Conservation (phyloP, 352 stramenopile species). For the Phytophthora tentaculata region DNA sequence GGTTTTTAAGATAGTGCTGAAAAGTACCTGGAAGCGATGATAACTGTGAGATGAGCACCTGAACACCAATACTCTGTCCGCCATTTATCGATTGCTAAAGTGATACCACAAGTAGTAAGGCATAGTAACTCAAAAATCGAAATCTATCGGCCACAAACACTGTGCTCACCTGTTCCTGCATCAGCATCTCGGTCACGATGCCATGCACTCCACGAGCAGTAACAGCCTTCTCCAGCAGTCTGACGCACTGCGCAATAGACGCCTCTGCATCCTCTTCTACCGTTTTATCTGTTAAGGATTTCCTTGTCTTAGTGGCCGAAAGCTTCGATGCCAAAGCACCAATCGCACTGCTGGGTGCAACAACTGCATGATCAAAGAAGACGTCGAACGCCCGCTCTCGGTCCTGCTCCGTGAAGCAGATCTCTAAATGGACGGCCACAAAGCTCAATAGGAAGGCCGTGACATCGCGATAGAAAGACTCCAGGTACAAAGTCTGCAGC, state of each 20-base stretch:
- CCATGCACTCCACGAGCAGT: conserved; percentile 31
- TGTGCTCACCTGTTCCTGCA: conserved; percentile 35
- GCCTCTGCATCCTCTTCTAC: conserved; percentile 38
- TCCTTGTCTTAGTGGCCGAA: conserved; percentile 21
- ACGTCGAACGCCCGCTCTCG: conserved; percentile 54
- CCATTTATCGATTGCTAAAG: conserved; percentile 19
- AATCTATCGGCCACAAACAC: not conserved
- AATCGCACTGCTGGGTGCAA: conserved; percentile 46
- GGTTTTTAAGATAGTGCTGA: not conserved
- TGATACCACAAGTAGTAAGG: not conserved
- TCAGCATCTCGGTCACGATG: conserved; percentile 46
- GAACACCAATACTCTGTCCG: conserved; percentile 16
- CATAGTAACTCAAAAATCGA: not conserved
- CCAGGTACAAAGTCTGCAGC: conserved; percentile 55
- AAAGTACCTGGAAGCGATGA: conserved; percentile 58
- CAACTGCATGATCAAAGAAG: conserved; percentile 54
- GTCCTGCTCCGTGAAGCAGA: conserved; percentile 52
- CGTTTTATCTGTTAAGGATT: not conserved
- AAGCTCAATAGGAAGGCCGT: conserved; percentile 58
- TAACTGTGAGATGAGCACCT: conserved; percentile 53
- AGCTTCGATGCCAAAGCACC: conserved; percentile 47
- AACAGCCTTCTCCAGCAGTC: conserved; percentile 49
- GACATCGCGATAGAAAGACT: conserved; percentile 65
- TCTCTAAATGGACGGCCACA: conserved; percentile 56
- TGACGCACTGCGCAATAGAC: conserved; percentile 53